Base-by-base conservation (phyloP, 176 grass and related monocot genomes). In the Pharus latifolius region DNA sequence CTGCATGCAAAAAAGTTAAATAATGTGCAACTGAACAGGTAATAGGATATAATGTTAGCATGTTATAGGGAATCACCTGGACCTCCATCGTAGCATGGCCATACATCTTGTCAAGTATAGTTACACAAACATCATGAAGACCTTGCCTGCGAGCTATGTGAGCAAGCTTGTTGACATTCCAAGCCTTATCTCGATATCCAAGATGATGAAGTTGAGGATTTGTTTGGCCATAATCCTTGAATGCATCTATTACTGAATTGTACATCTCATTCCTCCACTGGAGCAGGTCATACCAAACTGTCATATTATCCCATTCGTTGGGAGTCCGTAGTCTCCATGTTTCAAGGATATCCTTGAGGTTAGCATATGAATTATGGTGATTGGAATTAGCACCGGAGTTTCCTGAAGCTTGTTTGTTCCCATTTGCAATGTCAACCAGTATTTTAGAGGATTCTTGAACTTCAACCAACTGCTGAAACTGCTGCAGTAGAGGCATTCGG, bases 241-340 rank as follows among this genome's bases (percentile, higher is more conserved):
- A 99, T 42, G 90, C 87, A 49, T 99, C 95, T 54, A 99, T 99
- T 63, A 99, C 95, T 67, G 91, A 89, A 85, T 99, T 99, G 68
- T 99, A 99, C 90, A 91, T 94, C 80, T 99, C 95, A 76, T 99
- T 99, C 73, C 95, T 94, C 95, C 95, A 99, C 15, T 99, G 95
- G n/a, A 94, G 87, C 37, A 99, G 70, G 56, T 99, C 95, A 48
- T 99, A 99, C 95, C 95, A 99, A 67, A 99, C 77, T 70, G 90
- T 94, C 69, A 93, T 94, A 70, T 80, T 73, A 29, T 99, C 95
- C 95, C 95, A 99, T 62, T 99, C 95, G 24, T 99, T 99, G 31
- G 95, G 95, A 79, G 90, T 99, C 22, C 95, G 75, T 52, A 94
- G 76, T 63, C 95, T 92, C 95, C 95, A 99, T 16, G 95, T 99